Conservation (phyloP, 805 yeast species). For the Kuraishia hungarica region DNA sequence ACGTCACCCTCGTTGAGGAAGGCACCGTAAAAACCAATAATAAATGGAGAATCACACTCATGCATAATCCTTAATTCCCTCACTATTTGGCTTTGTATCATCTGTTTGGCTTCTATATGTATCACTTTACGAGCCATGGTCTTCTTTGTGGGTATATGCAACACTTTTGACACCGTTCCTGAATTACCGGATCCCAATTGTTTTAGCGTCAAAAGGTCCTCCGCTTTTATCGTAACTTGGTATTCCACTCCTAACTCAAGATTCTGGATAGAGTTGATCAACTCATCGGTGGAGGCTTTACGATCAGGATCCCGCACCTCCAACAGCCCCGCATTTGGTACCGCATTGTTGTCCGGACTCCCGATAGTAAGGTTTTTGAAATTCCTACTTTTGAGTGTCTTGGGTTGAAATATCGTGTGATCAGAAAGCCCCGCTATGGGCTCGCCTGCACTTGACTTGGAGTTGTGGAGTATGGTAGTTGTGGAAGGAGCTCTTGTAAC, state of each 20-base stretch:
- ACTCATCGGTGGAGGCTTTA: conserved; percentile 23
- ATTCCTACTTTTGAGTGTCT: conserved; percentile 48
- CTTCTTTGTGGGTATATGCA: conserved; percentile 82
- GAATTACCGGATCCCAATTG: conserved; percentile 90
- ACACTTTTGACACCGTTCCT: conserved; percentile 83
- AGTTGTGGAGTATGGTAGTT: background rate
- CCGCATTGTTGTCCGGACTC: background rate
- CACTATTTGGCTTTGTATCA: conserved; percentile 73
- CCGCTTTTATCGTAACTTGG: conserved; percentile 41
- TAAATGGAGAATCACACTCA: conserved; percentile 76
- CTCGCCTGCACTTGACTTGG: background rate
- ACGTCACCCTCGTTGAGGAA: conserved; percentile 68
- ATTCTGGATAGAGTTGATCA: conserved; percentile 36
- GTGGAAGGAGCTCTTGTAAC: background rate
- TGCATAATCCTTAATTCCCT: conserved; percentile 87
- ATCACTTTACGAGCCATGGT: conserved; percentile 88
- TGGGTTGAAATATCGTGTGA: conserved; percentile 9
- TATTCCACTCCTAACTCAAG: conserved; percentile 47
- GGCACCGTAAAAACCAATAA: conserved; percentile 89
- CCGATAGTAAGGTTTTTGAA: conserved; percentile 44
- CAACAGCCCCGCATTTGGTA: conserved; percentile 10
- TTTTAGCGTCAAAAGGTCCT: conserved; percentile 67
- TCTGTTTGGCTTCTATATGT: conserved; percentile 73
- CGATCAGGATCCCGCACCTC: conserved; percentile 19
- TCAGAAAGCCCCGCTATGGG: background rate